Conservation (phyloP, 768 basidiomycete species). For the Lactarius deliciosus region DNA sequence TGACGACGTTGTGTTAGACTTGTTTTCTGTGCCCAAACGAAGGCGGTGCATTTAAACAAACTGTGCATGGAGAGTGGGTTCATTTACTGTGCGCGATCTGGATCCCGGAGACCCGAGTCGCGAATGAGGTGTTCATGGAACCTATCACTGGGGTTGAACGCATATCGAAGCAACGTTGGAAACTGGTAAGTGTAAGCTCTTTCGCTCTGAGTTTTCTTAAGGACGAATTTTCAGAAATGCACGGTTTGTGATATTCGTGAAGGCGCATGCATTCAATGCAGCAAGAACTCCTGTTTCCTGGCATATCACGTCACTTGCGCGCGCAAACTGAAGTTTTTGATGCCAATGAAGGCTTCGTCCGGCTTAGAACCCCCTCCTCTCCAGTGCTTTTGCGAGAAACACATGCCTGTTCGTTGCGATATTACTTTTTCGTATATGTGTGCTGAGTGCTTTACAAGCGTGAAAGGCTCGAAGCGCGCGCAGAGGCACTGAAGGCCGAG, state of each 20-base stretch:
- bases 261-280: slow-evolving; percentile 97
- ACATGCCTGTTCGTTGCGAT: slow-evolving; percentile 64
- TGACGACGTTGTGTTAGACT: slow-evolving; percentile 51
- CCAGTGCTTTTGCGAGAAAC: slow-evolving; percentile 84
- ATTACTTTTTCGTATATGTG: background rate
- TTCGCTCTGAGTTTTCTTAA: background rate
- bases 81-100: slow-evolving; percentile 97
- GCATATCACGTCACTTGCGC: slow-evolving; percentile 97
- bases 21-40: slow-evolving; percentile 97
- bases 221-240: slow-evolving; percentile 47
- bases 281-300: slow-evolving; percentile 82
- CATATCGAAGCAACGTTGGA: slow-evolving; percentile 91
- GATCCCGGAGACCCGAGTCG: slow-evolving; percentile 92
- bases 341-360: slow-evolving; percentile 83
- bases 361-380: slow-evolving; percentile 72
- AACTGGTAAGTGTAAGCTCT: slow-evolving; percentile 60
- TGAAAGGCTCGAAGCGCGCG: slow-evolving; percentile 65
- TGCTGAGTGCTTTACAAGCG: slow-evolving; percentile 42
- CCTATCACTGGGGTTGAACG: slow-evolving; percentile 88
- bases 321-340: slow-evolving; percentile 75
- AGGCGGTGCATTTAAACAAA: slow-evolving; percentile 98
- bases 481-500: slow-evolving; percentile 53
- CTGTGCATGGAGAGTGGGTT: slow-evolving; percentile 88
- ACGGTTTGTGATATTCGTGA: slow-evolving; percentile 56
- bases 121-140: slow-evolving; percentile 97